Evolutionary conservation across 129 eudicot species (phyloP).

Genomic region (Dittrichia graveolens): DNA sequence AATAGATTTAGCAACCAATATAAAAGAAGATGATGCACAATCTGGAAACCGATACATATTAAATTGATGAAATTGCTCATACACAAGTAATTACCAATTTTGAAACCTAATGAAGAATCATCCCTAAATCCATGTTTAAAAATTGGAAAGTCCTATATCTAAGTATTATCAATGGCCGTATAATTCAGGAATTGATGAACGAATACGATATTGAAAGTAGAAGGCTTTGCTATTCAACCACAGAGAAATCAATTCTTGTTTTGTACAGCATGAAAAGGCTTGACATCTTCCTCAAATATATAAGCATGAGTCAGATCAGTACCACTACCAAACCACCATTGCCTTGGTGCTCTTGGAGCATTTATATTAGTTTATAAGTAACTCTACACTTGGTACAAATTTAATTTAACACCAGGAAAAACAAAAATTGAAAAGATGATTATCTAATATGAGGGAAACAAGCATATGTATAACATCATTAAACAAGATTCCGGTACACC

Average conservation of each 20-base stretch:
- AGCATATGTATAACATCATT: neutral
- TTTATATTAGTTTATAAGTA: constrained; percentile 36
- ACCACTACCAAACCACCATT: constrained; percentile 99
- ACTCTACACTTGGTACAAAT: neutral
- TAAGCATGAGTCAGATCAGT: constrained; percentile 97
- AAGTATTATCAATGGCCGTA: too few relatives aligned
- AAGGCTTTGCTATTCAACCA: neutral
- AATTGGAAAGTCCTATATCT: too few relatives aligned
- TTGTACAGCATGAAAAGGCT: constrained; percentile 81
- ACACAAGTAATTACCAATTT: too few relatives aligned
- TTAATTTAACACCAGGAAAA: neutral
- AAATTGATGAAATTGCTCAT: too few relatives aligned
- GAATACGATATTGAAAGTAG: neutral
- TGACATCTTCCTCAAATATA: constrained; percentile 93
- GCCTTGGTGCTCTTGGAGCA: constrained; percentile 95
- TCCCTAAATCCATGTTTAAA: too few relatives aligned
- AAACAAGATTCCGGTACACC: neutral
- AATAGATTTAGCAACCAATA: too few relatives aligned
- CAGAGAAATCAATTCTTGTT: neutral
- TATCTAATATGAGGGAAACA: too few relatives aligned
- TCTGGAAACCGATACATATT: too few relatives aligned
- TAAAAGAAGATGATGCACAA: too few relatives aligned
- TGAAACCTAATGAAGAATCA: too few relatives aligned
- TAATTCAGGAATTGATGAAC: too few relatives aligned
- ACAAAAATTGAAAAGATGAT: too few relatives aligned